phyloP scores from a whole-genome alignment of 106 monocot genomes.

The Apostasia ramifera region DNA sequence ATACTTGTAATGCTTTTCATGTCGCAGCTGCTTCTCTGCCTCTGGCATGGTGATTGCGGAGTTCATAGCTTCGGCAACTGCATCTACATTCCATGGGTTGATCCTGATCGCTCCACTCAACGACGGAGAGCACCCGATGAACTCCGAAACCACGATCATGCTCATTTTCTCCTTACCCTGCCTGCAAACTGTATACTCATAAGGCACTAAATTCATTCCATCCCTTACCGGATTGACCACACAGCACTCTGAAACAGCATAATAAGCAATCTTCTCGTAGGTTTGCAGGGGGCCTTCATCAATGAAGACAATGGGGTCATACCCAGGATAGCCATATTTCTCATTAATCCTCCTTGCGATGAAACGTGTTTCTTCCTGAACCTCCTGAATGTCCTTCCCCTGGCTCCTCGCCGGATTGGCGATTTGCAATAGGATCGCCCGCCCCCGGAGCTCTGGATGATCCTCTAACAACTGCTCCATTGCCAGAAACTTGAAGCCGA shows the following conservation, averaged over 20 bases:
- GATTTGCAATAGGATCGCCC: conserved; percentile 72
- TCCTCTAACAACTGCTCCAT: conserved; percentile 76
- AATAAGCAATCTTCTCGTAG: conserved; percentile 74
- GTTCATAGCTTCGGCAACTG: conserved; percentile 65
- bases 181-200: conserved; percentile 81
- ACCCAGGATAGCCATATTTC: conserved; percentile 52
- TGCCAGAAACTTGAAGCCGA: conserved; percentile 84
- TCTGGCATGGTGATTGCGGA: conserved; percentile 62
- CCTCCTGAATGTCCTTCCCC: conserved; percentile 76
- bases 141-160: conserved; percentile 72
- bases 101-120: conserved; percentile 49
- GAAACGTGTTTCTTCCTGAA: conserved; percentile 40
- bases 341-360: conserved; percentile 48
- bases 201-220: conserved; percentile 80
- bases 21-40: conserved; percentile 73
- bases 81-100: conserved; percentile 82
- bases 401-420: conserved; percentile 79
- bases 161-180: conserved; percentile 53
- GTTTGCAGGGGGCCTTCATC: conserved; percentile 38
- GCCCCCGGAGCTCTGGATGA: conserved; percentile 40
- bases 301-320: conserved; percentile 64
- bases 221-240: conserved; percentile 83
- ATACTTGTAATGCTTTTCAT: conserved; percentile 70
- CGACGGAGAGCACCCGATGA: conserved; percentile 56
- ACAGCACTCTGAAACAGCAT: conserved; percentile 64